Evolutionary conservation across 495 filamentous ascomycete species (phyloP), one percentile per base, ranked within the genome.

Genomic region (Chaetomium cochliodes): DNA sequence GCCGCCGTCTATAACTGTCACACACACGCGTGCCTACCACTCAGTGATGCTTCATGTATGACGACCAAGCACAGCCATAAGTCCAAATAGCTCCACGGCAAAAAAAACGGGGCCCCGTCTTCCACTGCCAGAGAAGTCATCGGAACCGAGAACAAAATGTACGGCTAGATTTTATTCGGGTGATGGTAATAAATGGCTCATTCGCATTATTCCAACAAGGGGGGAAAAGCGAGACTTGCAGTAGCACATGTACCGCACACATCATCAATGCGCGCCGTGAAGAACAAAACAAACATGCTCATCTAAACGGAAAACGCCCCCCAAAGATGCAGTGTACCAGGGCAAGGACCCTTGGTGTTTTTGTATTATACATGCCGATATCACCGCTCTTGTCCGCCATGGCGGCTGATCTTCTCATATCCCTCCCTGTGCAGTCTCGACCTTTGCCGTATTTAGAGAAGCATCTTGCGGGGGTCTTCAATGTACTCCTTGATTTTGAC

Each of bases 401-500:
- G 22, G 20, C 33, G 52, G 20, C 33, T 33, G 25, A 41, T 51
- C 46, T 60, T 18, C 42, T 11, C 44, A 5, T 8, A n/a, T 11
- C 50, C 57, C n/a, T 58, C 22, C 15, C 33, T 23, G 6, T 20
- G 15, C 2, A 49, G 33, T 28, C 15, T 5, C 22, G 12, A 18
- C 30, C n/a, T 46, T 23, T 25, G n/a, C 13, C 39, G 46, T 47
- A 47, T 47, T 64, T 73, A 81, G 37, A 97, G 77, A 13, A 98
- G 83, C 94, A 98, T 97, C 69, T 88, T 88, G 44, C 92, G 81
- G 11, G 94, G 94, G 73, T 98, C 96, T 80, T 98, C 94, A 71
- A 98, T 98, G 77, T 93, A 98, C 74, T 98, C 90, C 84, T 97
- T 96, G 72, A 97, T 88, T 88, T 97, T 98, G 51, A 98, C 89